Conservation (phyloP, 108 stramenopile species). For the Pseudonitzschia pungens region DNA sequence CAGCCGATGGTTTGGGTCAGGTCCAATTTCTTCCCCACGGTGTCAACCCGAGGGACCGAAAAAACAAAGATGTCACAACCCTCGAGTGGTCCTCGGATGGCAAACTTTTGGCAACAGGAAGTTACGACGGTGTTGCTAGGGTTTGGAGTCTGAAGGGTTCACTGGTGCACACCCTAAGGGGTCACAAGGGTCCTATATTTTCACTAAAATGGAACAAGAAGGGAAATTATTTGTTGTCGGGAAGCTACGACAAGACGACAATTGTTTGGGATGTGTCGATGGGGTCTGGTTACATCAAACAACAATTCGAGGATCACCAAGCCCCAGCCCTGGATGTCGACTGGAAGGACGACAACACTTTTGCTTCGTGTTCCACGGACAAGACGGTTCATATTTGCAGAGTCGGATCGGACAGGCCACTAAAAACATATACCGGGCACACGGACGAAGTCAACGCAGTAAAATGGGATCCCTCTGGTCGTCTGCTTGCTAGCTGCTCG, state of each 20-base stretch:
- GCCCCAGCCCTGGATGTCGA: slow-evolving; percentile 94
- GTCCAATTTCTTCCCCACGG: slow-evolving; percentile 88
- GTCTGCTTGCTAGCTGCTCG: slow-evolving; percentile 89
- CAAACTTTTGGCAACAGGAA: slow-evolving; percentile 88
- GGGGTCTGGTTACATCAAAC: slow-evolving; percentile 69
- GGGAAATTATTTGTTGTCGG: slow-evolving; percentile 88
- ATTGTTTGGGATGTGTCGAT: slow-evolving; percentile 93
- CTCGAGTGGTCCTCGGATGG: slow-evolving; percentile 95
- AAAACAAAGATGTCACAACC: slow-evolving; percentile 96
- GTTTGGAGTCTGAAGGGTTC: slow-evolving; percentile 88
- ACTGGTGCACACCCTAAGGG: slow-evolving; percentile 79
- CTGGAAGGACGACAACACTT: slow-evolving; percentile 92
- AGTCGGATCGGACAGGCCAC: slow-evolving; percentile 59
- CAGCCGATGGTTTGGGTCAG: slow-evolving; percentile 57
- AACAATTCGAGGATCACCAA: slow-evolving; percentile 88
- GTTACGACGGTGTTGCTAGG: slow-evolving; percentile 94
- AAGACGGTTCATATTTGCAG: slow-evolving; percentile 91
- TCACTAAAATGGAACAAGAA: slow-evolving; percentile 94
- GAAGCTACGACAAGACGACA: slow-evolving; percentile 93
- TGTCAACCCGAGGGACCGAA: slow-evolving; percentile 66
- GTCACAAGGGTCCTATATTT: slow-evolving; percentile 94
- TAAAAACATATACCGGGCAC: slow-evolving; percentile 79
- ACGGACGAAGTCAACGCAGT: slow-evolving; percentile 96
- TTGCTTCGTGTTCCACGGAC: slow-evolving; percentile 96
- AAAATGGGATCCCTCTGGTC: slow-evolving; percentile 94